Base-by-base conservation (phyloP, 352 stramenopile genomes). In the Pythium periplocum region DNA sequence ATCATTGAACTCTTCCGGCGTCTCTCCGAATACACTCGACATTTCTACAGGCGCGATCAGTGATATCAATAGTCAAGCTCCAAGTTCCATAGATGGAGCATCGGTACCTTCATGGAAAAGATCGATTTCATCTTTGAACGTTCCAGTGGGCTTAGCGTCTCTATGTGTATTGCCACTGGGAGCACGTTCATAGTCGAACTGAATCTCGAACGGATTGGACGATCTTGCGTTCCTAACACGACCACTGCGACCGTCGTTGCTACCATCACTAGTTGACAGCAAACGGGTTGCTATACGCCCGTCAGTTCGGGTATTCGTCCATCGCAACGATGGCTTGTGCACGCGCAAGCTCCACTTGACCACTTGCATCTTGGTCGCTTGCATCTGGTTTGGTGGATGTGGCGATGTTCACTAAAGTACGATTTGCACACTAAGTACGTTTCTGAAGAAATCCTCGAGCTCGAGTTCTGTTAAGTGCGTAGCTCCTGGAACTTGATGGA, bases 191-290 rank as follows among this genome's bases (percentile, higher is more conserved):
- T 32, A 6, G 6, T 11, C 43, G 26, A 86, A 66, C 34, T 82
- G 60, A 50, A 83, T 80, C 46, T 86, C 75, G 49, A 86, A 83
- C 40, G 66, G 75, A 45, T 82, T 81, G 17, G 17, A 26, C 17
- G 17, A 26, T 26, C 17, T 26, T 26, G 17, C 17, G 17, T 26
- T 26, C 17, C 17, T 26, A 26, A 26, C 17, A 26, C 17, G 17
- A 26, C 17, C 17, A 26, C 17, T 26, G 17, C 17, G 17, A 26
- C 17, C 17, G 17, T 26, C 17, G 17, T 26, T 26, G 17, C 17
- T 26, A 26, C 17, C 17, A 26, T 26, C 17, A 26, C 17, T 26
- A 26, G 17, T 26, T 26, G 17, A 26, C 17, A 26, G 17, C 17
- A 26, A 26, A 26, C 17, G 17, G 17, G 17, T 26, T 26, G 17